Conservation (phyloP, 331 rosid genomes). For the Telfairia occidentalis region DNA sequence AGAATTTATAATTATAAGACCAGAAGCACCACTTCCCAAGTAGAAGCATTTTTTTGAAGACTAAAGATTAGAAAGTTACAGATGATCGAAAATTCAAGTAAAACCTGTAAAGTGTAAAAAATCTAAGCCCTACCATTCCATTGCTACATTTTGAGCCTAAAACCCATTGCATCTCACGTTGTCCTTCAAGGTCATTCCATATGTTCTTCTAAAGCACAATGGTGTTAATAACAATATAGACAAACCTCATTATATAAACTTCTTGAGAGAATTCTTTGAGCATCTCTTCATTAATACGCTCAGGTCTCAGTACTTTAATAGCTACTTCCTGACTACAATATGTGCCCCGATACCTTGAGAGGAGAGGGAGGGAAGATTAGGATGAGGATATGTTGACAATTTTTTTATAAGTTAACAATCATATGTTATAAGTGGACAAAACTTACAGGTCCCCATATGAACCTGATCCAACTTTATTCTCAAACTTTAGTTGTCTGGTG, state of each 20-base stretch:
- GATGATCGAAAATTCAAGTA: neutral
- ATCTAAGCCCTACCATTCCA: neutral
- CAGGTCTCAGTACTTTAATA: slow-evolving; percentile 80
- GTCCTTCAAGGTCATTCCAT: neutral
- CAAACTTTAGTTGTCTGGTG: slow-evolving; percentile 59
- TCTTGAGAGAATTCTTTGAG: slow-evolving; percentile 88
- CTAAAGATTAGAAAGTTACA: neutral
- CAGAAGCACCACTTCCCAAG: slow-evolving; percentile 1
- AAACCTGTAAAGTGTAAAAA: neutral
- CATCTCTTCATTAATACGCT: slow-evolving; percentile 73
- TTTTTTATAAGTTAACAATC: slow-evolving; percentile 11
- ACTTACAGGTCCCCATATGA: slow-evolving; percentile 95
- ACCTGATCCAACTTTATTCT: slow-evolving; percentile 91
- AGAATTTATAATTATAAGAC: neutral
- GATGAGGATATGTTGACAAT: slow-evolving; percentile 20
- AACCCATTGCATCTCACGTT: neutral
- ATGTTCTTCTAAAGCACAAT: slow-evolving; percentile 2
- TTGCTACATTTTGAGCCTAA: slow-evolving; percentile 7
- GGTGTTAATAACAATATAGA: slow-evolving; percentile 12
- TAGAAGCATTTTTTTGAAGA: slow-evolving; percentile 4
- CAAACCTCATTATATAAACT: slow-evolving; percentile 95
- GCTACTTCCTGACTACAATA: slow-evolving; percentile 98
- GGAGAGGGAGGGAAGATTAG: slow-evolving; percentile 23
- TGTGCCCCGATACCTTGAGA: slow-evolving; percentile 72
- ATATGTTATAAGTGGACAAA: slow-evolving; percentile 15